phyloP scores from a whole-genome alignment of 176 grass and related monocot species.

The Puccinellia tenuiflora region DNA sequence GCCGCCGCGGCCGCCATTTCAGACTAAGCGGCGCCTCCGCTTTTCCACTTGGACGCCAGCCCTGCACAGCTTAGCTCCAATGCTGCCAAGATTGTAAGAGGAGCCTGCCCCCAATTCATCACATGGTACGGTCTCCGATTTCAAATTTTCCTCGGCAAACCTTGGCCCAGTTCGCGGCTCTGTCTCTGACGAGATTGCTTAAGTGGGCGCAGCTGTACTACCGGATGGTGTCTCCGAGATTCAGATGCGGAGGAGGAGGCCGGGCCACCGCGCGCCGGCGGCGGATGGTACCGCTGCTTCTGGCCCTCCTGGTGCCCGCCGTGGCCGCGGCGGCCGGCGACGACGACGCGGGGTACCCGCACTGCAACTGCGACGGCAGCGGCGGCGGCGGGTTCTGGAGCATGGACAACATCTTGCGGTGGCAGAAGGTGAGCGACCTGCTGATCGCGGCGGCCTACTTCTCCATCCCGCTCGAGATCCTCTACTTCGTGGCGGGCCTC shows the following conservation, averaged over 20 bases:
- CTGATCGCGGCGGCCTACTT: constrained; percentile 90
- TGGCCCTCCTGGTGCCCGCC: background rate
- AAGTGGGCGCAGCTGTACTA: background rate
- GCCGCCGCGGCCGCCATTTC: constrained; percentile 16
- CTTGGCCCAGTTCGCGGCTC: background rate
- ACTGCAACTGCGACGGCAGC: constrained; percentile 10
- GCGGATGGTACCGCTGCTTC: background rate
- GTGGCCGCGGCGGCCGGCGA: background rate
- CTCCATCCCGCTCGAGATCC: constrained; percentile 79
- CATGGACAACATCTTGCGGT: constrained; percentile 49
- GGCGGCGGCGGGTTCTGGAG: constrained; percentile 15
- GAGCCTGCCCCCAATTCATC: background rate
- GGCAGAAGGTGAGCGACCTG: constrained; percentile 96
- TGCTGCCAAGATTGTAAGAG: constrained; percentile 11
- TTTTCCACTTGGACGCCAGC: constrained; percentile 9
- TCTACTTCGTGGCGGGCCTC: constrained; percentile 79
- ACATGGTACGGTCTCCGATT: constrained; percentile 17
- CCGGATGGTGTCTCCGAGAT: constrained; percentile 31
- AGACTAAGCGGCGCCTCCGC: background rate
- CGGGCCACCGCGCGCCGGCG: constrained; percentile 6
- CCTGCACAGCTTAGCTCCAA: background rate
- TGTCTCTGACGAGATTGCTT: background rate
- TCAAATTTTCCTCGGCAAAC: background rate
- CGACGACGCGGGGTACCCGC: background rate
- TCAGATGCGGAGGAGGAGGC: constrained; percentile 25